Percentiles rank a stretch among this genome's conserved stretches.
These are phyloP conservation scores for Astragalus glycyphyllos DNA, from an alignment of 306 rosid genomes.

Conservation along the genomic window DNA sequence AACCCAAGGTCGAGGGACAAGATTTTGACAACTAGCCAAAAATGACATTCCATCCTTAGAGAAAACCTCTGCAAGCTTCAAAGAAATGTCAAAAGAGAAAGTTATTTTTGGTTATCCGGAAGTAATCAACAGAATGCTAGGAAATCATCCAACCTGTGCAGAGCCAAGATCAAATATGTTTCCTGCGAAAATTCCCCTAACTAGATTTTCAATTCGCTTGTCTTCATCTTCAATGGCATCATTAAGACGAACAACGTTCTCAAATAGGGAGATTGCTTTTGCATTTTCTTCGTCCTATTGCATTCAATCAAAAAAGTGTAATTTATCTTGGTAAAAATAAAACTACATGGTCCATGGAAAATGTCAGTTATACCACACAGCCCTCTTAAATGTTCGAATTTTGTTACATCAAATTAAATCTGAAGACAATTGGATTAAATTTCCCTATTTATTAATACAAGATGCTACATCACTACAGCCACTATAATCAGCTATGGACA, in stretches of 20 bases:
- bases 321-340: constrained; percentile 23
- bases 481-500: constrained; percentile 36
- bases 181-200: constrained; percentile 92
- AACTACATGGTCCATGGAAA: constrained; percentile 9
- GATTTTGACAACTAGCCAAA: constrained; percentile 87
- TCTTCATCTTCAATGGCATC: constrained; percentile 91
- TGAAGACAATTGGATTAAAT: constrained; percentile 22
- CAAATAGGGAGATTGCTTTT: constrained; percentile 81
- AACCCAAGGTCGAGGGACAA: constrained; percentile 97
- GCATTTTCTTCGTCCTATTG: constrained; percentile 95
- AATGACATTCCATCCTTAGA: constrained; percentile 95
- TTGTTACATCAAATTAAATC: constrained; percentile 27
- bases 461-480: constrained; percentile 15
- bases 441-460: constrained; percentile 1
- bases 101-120: constrained; percentile 4
- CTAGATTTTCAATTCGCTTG: constrained; percentile 80
- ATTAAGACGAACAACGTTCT: constrained; percentile 67
- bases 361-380: constrained; percentile 4
- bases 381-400: no score
- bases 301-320: constrained; percentile 39
- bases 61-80: constrained; percentile 97
- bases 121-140: constrained; percentile 22
- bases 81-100: constrained; percentile 45
- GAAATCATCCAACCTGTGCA: constrained; percentile 66
- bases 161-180: constrained; percentile 99